Percentiles rank a stretch among this genome's conserved stretches.
Conservation (phyloP, 2,329 filamentous ascomycete genomes). For the Colletotrichum echinochloae region DNA sequence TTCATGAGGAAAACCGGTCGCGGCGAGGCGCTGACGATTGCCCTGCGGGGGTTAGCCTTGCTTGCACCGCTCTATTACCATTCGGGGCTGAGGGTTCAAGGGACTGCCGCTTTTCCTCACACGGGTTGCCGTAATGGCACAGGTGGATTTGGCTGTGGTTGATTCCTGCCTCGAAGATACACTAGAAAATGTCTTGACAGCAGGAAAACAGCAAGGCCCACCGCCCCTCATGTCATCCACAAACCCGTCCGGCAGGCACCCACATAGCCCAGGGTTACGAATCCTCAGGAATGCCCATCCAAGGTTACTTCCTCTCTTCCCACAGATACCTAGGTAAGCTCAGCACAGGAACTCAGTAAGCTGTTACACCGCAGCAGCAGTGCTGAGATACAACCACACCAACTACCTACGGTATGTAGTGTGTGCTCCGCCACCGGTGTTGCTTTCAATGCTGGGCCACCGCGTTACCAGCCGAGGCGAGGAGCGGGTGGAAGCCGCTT, state of each 20-base stretch:
- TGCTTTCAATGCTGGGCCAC: neutral
- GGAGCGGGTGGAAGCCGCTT: too few species aligned
- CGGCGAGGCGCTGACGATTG: neutral
- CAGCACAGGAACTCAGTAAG: neutral
- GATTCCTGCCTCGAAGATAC: neutral
- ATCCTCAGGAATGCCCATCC: constrained; percentile 6
- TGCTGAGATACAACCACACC: neutral
- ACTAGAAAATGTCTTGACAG: neutral
- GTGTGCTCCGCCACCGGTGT: constrained; percentile 12
- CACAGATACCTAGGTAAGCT: too few species aligned
- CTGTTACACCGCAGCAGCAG: constrained; percentile 12
- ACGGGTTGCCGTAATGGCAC: neutral
- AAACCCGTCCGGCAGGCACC: neutral
- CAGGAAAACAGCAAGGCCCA: neutral
- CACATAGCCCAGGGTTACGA: constrained; percentile 13
- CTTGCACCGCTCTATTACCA: neutral
- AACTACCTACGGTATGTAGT: neutral
- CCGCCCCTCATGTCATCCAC: constrained; percentile 18
- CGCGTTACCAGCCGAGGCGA: neutral
- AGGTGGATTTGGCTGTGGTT: neutral
- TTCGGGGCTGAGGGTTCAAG: neutral
- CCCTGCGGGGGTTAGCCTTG: neutral
- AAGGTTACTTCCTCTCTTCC: constrained; percentile 4
- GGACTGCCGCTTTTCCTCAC: neutral
- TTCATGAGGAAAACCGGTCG: neutral